Evolutionary conservation across 371 early-diverging fungal genomes (phyloP).

Genomic region (Mucor racemosus): DNA sequence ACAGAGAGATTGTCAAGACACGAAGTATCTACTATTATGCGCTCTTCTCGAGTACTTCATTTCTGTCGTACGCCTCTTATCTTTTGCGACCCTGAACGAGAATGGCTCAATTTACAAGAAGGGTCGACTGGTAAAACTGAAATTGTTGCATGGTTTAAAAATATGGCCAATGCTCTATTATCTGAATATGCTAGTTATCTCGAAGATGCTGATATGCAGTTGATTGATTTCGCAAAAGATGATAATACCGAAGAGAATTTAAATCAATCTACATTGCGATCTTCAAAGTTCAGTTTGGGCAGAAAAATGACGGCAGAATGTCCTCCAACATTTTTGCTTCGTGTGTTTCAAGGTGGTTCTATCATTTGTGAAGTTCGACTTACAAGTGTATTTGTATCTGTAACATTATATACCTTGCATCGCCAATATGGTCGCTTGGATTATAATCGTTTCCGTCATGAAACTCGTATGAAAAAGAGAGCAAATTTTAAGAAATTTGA

Average conservation of each 20-base stretch:
- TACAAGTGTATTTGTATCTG: conserved; percentile 71
- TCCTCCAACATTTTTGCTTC: conserved; percentile 66
- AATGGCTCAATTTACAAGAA: conserved; percentile 34
- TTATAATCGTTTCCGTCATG: conserved; percentile 40
- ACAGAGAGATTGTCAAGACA: conserved; percentile 50
- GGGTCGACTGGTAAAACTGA: conserved; percentile 16
- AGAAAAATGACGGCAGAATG: conserved; percentile 41
- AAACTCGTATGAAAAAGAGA: conserved; percentile 26
- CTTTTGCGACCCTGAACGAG: conserved; percentile 55
- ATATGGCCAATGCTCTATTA: conserved; percentile 60
- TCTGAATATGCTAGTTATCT: conserved; percentile 69
- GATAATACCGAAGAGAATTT: conserved; percentile 6
- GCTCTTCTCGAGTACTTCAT: conserved; percentile 66
- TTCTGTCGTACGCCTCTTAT: conserved; percentile 69
- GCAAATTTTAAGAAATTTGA: conserved; percentile 61
- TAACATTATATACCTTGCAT: conserved; percentile 75
- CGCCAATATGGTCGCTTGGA: conserved; percentile 58
- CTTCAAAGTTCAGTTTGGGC: conserved; percentile 35
- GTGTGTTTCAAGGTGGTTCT: conserved; percentile 67
- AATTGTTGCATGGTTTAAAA: conserved; percentile 58
- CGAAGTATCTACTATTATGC: conserved; percentile 62
- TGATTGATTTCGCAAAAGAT: conserved; percentile 52
- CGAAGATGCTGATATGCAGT: conserved; percentile 68
- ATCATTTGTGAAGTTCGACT: conserved; percentile 78
- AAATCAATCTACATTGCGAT: conserved; percentile 14